A percentile compares a stretch with the other conserved stretches of the same genome.
phyloP scores from a whole-genome alignment of 257 asterid species.

The Knoxia roxburghii region DNA sequence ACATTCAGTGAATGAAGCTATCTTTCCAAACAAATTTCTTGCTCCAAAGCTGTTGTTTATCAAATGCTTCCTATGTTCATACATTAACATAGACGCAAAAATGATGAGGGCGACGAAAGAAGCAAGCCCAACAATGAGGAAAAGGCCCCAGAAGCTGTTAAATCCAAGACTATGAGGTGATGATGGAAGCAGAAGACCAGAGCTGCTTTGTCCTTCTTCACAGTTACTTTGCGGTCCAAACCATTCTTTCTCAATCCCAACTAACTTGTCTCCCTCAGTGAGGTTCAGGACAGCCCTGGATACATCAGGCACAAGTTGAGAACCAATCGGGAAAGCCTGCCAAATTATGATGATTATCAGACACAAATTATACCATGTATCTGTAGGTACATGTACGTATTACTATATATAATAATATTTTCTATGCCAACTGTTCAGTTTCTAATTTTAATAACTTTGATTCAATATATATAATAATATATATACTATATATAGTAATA shows the following conservation, averaged over 20 bases:
- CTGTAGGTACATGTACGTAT: too few relatives aligned
- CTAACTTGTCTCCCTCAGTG: slow-evolving; percentile 38
- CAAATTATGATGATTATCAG: background rate
- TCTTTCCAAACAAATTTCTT: background rate
- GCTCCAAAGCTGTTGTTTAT: background rate
- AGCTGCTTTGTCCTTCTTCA: background rate
- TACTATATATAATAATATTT: too few relatives aligned
- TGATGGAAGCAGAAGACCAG: background rate
- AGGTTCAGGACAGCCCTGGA: slow-evolving; percentile 39
- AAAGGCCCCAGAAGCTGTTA: slow-evolving; percentile 52
- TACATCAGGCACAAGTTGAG: slow-evolving; percentile 40
- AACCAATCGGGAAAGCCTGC: slow-evolving; percentile 54
- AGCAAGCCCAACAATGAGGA: slow-evolving; percentile 30
- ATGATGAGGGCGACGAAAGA: slow-evolving; percentile 16
- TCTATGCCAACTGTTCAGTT: too few relatives aligned
- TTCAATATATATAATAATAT: too few relatives aligned
- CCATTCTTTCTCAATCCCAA: slow-evolving; percentile 41
- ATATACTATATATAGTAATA: too few relatives aligned
- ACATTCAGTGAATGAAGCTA: background rate
- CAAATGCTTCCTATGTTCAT: slow-evolving; percentile 7
- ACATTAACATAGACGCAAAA: background rate
- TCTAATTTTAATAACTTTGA: too few relatives aligned
- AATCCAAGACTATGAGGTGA: slow-evolving; percentile 42
- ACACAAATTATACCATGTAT: too few relatives aligned
- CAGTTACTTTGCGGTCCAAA: slow-evolving; percentile 24